A percentile compares a stretch with the other conserved stretches of the same genome.
Evolutionary conservation across 2,329 filamentous ascomycete genomes (phyloP).

Genomic region (Emergomyces orientalis): DNA sequence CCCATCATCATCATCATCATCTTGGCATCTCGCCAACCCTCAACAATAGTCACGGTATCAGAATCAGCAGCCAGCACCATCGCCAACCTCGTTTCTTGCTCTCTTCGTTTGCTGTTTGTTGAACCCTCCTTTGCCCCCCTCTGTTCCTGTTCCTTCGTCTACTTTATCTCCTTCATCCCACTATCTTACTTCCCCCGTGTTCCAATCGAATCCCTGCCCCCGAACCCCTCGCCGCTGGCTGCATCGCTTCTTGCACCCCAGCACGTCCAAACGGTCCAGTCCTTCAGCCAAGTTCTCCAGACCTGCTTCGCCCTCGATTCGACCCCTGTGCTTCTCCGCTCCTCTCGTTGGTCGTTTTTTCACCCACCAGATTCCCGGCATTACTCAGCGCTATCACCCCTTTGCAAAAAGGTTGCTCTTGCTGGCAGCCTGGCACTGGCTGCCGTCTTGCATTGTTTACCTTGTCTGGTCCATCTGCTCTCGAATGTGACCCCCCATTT

Average conservation of each 20-base stretch:
- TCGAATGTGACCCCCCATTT: constrained; percentile 7
- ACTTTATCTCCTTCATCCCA: neutral
- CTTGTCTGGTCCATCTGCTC: constrained; percentile 9
- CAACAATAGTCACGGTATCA: too few species aligned
- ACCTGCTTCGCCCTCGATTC: neutral
- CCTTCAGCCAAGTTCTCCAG: neutral
- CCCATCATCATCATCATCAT: neutral
- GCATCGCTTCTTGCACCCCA: neutral
- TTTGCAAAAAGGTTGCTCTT: neutral
- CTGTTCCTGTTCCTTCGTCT: too few species aligned
- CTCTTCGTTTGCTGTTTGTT: neutral
- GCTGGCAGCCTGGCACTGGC: neutral
- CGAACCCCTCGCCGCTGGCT: neutral
- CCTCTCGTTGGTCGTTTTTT: too few species aligned
- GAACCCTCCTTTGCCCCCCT: neutral
- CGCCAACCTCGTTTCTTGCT: too few species aligned
- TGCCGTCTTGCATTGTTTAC: constrained; percentile 7
- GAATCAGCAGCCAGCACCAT: too few species aligned
- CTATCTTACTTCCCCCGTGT: neutral
- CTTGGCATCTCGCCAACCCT: neutral
- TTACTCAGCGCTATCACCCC: neutral
- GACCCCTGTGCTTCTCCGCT: neutral
- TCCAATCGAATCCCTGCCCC: neutral
- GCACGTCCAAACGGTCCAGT: neutral
- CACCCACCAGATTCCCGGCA: neutral